Conservation (phyloP, 2,329 filamentous ascomycete species). For the Trichophyton benhamiae region DNA sequence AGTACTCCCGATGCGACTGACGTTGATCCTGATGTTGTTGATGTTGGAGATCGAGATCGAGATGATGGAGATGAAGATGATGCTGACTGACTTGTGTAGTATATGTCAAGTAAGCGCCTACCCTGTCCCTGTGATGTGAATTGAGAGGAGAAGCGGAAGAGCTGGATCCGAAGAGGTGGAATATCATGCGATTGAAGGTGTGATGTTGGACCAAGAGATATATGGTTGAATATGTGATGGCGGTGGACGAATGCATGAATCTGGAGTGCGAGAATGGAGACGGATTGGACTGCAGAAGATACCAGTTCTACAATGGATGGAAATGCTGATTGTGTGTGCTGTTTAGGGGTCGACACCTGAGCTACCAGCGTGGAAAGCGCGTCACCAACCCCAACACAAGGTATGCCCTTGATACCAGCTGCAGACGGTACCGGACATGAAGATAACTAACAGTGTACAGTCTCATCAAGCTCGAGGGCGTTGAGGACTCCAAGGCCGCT, state of each 20-base stretch:
- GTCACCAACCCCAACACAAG: conserved; percentile 76
- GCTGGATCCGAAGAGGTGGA: not conserved
- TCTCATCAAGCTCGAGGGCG: conserved; percentile 97
- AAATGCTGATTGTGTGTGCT: conserved; percentile 14
- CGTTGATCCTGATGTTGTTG: not conserved
- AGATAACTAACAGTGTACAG: conserved; percentile 28
- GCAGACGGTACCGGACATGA: not conserved
- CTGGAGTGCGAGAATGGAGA: not conserved
- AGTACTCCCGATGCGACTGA: conserved; percentile 30
- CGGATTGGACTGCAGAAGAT: too few species aligned
- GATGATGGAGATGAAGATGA: not conserved
- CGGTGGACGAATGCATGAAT: not conserved
- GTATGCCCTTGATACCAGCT: conserved; percentile 16
- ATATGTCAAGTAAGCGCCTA: conserved; percentile 72
- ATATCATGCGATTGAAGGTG: not conserved
- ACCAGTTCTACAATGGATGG: too few species aligned
- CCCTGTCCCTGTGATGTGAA: conserved; percentile 7
- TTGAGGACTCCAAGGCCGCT: conserved; percentile 78
- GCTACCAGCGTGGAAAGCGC: conserved; percentile 92
- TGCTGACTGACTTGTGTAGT: conserved; percentile 37
- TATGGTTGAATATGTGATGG: not conserved
- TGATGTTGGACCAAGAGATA: too few species aligned
- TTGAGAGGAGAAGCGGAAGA: not conserved
- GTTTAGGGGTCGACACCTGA: conserved; percentile 87
- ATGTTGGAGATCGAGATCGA: too few species aligned